Percentiles rank a stretch among this genome's conserved stretches.
phyloP scores from a whole-genome alignment of 2,329 filamentous ascomycete genomes.

The Dothiorella sarmentorum region DNA sequence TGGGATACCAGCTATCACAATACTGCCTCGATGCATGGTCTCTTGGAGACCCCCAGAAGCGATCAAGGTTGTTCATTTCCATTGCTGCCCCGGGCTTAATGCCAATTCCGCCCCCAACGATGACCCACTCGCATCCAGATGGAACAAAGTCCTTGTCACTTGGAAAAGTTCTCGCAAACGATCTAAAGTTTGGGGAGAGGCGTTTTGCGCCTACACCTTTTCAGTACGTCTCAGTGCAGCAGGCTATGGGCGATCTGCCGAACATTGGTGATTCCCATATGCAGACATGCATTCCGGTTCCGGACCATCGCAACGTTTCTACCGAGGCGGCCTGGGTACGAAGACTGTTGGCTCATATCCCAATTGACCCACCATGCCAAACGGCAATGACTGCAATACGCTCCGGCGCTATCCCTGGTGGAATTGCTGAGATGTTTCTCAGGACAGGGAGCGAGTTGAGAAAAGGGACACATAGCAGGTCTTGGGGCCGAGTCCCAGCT shows the following conservation, averaged over 20 bases:
- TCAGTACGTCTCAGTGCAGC: conserved; percentile 49
- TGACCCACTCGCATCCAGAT: conserved; percentile 61
- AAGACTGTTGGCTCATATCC: conserved; percentile 40
- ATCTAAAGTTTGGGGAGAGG: conserved; percentile 54
- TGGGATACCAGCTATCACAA: conserved; percentile 73
- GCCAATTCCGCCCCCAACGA: conserved; percentile 54
- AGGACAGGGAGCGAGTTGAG: no score
- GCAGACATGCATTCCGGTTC: conserved; percentile 60
- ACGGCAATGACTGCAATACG: conserved; percentile 22
- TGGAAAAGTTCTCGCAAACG: conserved; percentile 43
- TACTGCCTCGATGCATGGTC: conserved; percentile 67
- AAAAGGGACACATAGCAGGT: not conserved
- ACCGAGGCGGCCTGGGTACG: not conserved
- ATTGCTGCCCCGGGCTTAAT: conserved; percentile 65
- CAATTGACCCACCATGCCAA: conserved; percentile 47
- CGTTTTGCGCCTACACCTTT: conserved; percentile 57
- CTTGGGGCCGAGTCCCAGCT: conserved; percentile 54
- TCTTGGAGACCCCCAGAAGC: conserved; percentile 62
- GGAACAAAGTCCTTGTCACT: conserved; percentile 40
- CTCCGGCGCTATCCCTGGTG: conserved; percentile 16
- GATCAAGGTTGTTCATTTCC: conserved; percentile 66
- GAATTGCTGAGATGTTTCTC: not conserved
- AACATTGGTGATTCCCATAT: conserved; percentile 59
- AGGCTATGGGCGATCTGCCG: conserved; percentile 61
- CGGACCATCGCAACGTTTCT: conserved; percentile 59